These are phyloP conservation scores for Trichopus zeylanicus DNA, from an alignment of 116 monocot genomes.

Conservation along the genomic window DNA sequence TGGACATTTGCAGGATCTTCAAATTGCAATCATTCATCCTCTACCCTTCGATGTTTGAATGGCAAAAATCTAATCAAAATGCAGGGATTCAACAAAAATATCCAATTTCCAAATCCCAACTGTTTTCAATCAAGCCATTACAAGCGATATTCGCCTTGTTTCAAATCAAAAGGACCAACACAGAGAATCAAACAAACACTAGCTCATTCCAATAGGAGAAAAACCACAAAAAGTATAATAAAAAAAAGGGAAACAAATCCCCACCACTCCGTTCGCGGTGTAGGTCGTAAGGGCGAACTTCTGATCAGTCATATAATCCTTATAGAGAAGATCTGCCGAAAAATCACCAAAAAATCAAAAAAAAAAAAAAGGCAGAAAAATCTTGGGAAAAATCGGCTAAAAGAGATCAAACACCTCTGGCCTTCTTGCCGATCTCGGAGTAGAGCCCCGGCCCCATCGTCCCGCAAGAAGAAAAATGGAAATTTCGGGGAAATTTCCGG, in stretches of 20 bases:
- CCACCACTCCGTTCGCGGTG: conserved; percentile 51
- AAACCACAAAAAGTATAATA: conserved; percentile 2
- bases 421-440: conserved; percentile 67
- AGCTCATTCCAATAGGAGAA: background rate
- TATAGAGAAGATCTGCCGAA: conserved; percentile 57
- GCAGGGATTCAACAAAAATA: no score
- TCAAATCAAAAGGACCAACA: no score
- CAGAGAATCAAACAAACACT: background rate
- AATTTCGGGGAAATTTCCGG: no score
- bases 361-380: background rate
- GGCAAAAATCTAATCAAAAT: no score
- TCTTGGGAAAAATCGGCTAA: background rate
- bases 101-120: no score
- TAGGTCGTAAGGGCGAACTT: conserved; percentile 59
- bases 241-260: conserved; percentile 10
- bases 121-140: no score
- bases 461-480: background rate
- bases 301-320: conserved; percentile 56
- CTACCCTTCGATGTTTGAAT: no score
- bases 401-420: conserved; percentile 44
- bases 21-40: no score
- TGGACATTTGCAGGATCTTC: no score
- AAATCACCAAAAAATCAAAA: background rate
- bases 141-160: no score
- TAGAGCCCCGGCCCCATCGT: conserved; percentile 62